A percentile compares a stretch with the other conserved stretches of the same genome.
These are phyloP conservation scores for Petunia axillaris DNA, from an alignment of 257 asterid species.

Conservation along the genomic window DNA sequence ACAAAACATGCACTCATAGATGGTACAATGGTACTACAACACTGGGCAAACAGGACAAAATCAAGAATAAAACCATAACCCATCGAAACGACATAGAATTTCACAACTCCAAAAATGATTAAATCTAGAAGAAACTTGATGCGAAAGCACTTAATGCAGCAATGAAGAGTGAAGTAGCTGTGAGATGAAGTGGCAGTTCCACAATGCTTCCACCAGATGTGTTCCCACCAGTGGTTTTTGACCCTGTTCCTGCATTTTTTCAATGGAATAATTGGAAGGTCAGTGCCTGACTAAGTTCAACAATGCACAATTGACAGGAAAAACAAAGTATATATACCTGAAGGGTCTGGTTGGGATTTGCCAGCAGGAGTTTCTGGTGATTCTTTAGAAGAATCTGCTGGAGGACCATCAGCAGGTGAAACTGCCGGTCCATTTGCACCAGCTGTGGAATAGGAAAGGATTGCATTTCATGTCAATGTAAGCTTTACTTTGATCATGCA, in stretches of 20 bases:
- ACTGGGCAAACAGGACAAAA: neutral
- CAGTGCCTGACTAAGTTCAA: neutral
- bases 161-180: conserved; percentile 27
- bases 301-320: neutral
- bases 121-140: neutral
- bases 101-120: neutral
- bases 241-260: conserved; percentile 34
- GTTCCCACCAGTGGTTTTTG: conserved; percentile 40
- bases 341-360: conserved; percentile 26
- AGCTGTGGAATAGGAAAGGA: neutral
- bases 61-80: neutral
- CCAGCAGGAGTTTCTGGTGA: conserved; percentile 18
- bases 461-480: neutral
- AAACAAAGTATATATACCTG: neutral
- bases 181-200: conserved; percentile 30
- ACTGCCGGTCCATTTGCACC: conserved; percentile 38
- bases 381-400: conserved; percentile 25
- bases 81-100: neutral
- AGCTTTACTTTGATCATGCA: too few relatives aligned
- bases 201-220: conserved; percentile 40
- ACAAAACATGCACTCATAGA: neutral
- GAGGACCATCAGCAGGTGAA: conserved; percentile 21
- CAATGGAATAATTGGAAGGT: neutral
- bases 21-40: neutral
- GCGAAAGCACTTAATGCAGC: conserved; percentile 34